These are phyloP conservation scores for Pythium oligandrum DNA, from an alignment of 352 stramenopile species.

Conservation along the genomic window DNA sequence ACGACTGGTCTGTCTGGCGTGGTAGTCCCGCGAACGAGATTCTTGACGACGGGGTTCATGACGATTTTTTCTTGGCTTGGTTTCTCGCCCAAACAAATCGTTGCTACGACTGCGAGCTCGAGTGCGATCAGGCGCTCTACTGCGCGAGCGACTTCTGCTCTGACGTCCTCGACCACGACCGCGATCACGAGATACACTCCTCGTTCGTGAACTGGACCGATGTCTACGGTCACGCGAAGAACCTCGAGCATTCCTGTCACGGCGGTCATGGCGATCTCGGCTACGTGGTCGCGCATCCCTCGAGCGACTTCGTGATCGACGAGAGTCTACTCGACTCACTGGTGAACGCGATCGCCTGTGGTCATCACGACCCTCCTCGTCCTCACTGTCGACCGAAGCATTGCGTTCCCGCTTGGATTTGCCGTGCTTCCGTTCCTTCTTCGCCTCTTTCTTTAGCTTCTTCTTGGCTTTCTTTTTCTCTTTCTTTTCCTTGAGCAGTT, in stretches of 20 bases:
- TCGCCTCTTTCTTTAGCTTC: constrained; percentile 62
- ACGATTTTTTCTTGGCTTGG: no score
- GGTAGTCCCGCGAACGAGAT: neutral
- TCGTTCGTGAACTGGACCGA: constrained; percentile 4
- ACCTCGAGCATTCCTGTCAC: neutral
- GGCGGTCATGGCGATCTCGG: constrained; percentile 1
- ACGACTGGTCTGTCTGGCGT: neutral
- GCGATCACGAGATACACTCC: neutral
- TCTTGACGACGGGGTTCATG: neutral
- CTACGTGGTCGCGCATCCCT: neutral
- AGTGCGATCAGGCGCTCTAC: constrained; percentile 2
- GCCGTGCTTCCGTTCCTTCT: constrained; percentile 34
- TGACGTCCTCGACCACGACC: constrained; percentile 8
- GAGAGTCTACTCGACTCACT: no score
- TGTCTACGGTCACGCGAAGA: constrained; percentile 3
- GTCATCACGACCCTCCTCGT: constrained; percentile 1
- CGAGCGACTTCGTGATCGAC: no score
- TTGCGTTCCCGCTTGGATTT: constrained; percentile 46
- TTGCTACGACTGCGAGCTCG: constrained; percentile 7
- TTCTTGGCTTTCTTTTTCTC: constrained; percentile 66
- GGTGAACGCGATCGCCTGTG: no score
- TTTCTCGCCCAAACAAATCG: constrained; percentile 6
- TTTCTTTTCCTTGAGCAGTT: constrained; percentile 76
- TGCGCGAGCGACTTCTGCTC: constrained; percentile 19
- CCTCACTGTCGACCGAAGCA: constrained; percentile 12